Evolutionary conservation across 306 rosid genomes (phyloP), one percentile per base, ranked within the genome.

Genomic region (Sicyos baderoa): DNA sequence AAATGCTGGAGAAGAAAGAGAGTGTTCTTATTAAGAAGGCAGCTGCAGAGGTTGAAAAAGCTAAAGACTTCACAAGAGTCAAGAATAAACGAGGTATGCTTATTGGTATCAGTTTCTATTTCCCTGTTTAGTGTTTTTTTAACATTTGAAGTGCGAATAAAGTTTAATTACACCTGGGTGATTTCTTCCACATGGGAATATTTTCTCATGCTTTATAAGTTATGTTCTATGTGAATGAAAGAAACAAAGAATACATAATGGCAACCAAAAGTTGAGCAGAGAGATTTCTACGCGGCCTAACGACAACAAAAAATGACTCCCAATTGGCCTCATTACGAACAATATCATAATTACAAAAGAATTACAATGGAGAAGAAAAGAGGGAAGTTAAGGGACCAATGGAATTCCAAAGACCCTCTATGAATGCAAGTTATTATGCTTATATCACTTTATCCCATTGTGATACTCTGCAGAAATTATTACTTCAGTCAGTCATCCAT

Each of bases 1-100:
- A 93, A 82, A 90, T 93, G 99, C 87, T 93, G 19, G 99, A 93
- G 86, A 93, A 93, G 81, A 93, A 93, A 87, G 99, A 93, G 82
- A 93, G 88, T 54, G 97, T 93, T n/a, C 89, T 93, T 55, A 70
- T 83, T 49, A 93, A 90, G 72, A 93, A 90, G 83, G 96, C 92
- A 52, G 17, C 82, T 1, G 82, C 83, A 0, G 99, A 93, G 80
- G 90, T 93, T 76, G 99, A 90, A 73, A 93, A 74, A 83, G 99
- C 99, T 49, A 93, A 93, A 74, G 99, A 90, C 8, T 88, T 75
- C 75, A 86, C 96, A 14, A 86, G 82, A 82, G 82, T 81, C 52
- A 90, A 93, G 86, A 93, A 93, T 78, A 93, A 93, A 68, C 79
- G 87, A 78, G 91, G 99, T 90, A 88, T 40, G 69, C 51, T 63